Percentiles rank a stretch among this genome's conserved stretches.
phyloP scores from a whole-genome alignment of 345 rosid genomes.

The Eucalyptus sideroxylon region DNA sequence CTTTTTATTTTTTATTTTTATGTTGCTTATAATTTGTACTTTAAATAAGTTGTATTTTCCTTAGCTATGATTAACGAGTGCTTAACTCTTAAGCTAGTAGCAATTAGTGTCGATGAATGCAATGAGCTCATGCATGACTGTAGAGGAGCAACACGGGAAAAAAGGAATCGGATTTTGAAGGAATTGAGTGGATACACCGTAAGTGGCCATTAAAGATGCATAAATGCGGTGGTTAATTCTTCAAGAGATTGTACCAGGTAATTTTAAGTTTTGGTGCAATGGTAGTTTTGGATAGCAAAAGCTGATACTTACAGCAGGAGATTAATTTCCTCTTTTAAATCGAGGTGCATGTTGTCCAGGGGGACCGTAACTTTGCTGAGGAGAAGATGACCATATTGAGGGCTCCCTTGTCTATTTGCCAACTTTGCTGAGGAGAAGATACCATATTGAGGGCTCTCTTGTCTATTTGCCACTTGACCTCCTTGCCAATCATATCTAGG shows the following conservation, averaged over 20 bases:
- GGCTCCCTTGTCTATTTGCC: too few species aligned
- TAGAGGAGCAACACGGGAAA: neutral
- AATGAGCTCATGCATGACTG: neutral
- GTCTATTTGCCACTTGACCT: too few species aligned
- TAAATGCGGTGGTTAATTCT: neutral
- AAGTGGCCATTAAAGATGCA: neutral
- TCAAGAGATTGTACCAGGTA: neutral
- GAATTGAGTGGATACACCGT: neutral
- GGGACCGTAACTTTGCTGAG: too few species aligned
- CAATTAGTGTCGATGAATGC: neutral
- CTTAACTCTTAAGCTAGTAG: neutral
- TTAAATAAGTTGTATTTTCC: neutral
- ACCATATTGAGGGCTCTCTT: too few species aligned
- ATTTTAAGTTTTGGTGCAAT: neutral
- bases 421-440: too few species aligned
- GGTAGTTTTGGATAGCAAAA: neutral
- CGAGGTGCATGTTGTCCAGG: too few species aligned
- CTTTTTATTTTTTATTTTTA: neutral
- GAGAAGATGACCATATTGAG: too few species aligned
- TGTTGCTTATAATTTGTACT: neutral
- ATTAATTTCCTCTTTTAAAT: too few species aligned
- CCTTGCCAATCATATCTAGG: too few species aligned
- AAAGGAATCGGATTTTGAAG: neutral
- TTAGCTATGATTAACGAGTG: neutral
- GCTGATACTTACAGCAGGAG: too few species aligned